Evolutionary conservation across 257 asterid genomes (phyloP).

Genomic region (Voacanga thouarsii): DNA sequence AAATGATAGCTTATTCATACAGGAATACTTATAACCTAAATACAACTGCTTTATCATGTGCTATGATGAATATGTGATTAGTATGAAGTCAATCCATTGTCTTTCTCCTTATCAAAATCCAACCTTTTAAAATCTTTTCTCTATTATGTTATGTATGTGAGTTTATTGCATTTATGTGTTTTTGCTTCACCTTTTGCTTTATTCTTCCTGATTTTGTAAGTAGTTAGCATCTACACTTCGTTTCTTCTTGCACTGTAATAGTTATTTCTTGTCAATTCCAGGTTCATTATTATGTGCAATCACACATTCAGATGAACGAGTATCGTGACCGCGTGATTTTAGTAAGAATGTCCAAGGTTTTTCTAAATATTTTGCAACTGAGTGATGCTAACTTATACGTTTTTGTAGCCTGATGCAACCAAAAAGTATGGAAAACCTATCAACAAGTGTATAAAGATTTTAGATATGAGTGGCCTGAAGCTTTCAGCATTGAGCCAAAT

Average conservation of each 20-base stretch:
- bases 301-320: constrained; percentile 96
- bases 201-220: neutral
- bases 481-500: constrained; percentile 83
- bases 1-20: neutral
- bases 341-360: constrained; percentile 39
- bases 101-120: neutral
- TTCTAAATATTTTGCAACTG: constrained; percentile 23
- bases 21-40: neutral
- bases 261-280: constrained; percentile 20
- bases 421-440: constrained; percentile 55
- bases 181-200: neutral
- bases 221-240: neutral
- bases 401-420: constrained; percentile 66
- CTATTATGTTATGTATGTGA: neutral
- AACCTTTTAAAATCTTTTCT: neutral
- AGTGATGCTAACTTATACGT: neutral
- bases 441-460: constrained; percentile 71
- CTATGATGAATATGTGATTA: neutral
- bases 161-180: neutral
- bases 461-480: constrained; percentile 91
- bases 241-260: neutral
- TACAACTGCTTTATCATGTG: neutral
- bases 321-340: constrained; percentile 88
- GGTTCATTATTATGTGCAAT: constrained; percentile 85
- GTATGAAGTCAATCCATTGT: neutral